Percentiles rank a stretch among this genome's conserved stretches.
These are phyloP conservation scores for Epichloe baconii DNA, from an alignment of 2,329 filamentous ascomycete species.

Conservation along the genomic window DNA sequence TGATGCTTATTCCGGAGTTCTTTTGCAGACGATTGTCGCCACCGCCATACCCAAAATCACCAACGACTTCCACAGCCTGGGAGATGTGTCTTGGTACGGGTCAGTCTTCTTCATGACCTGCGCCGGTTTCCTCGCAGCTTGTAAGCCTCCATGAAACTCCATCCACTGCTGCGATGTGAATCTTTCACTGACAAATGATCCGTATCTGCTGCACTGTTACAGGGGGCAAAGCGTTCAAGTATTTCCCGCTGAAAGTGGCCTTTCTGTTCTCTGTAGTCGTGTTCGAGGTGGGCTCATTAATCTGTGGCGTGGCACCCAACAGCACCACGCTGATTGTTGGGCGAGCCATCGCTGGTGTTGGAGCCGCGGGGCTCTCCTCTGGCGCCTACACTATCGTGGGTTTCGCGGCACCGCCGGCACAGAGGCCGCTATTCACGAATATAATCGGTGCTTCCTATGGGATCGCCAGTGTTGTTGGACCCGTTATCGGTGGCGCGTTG, in stretches of 20 bases:
- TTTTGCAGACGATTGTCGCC: conserved; percentile 33
- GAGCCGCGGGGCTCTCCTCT: conserved; percentile 28
- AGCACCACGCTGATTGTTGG: conserved; percentile 30
- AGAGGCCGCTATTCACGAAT: conserved; percentile 1
- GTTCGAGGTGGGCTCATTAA: conserved; percentile 40
- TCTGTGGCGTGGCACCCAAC: conserved; percentile 30
- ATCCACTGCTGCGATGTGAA: neutral
- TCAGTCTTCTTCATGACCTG: conserved; percentile 48
- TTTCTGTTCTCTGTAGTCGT: conserved; percentile 34
- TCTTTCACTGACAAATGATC: neutral
- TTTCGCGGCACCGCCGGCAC: conserved; percentile 16
- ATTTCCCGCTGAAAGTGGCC: conserved; percentile 35
- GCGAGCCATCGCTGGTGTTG: conserved; percentile 30
- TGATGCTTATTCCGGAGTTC: neutral
- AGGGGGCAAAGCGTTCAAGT: conserved; percentile 40
- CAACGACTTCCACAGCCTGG: conserved; percentile 40
- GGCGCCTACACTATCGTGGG: conserved; percentile 32
- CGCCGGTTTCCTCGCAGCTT: conserved; percentile 22
- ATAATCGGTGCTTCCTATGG: neutral
- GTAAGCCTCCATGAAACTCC: neutral
- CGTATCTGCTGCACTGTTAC: conserved; percentile 27
- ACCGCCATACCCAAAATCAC: conserved; percentile 42
- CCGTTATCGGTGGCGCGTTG: neutral
- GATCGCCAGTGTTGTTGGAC: neutral
- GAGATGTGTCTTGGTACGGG: conserved; percentile 52